Evolutionary conservation across 2,329 filamentous ascomycete species (phyloP).

Genomic region (Neophaeococcomyces aloes): DNA sequence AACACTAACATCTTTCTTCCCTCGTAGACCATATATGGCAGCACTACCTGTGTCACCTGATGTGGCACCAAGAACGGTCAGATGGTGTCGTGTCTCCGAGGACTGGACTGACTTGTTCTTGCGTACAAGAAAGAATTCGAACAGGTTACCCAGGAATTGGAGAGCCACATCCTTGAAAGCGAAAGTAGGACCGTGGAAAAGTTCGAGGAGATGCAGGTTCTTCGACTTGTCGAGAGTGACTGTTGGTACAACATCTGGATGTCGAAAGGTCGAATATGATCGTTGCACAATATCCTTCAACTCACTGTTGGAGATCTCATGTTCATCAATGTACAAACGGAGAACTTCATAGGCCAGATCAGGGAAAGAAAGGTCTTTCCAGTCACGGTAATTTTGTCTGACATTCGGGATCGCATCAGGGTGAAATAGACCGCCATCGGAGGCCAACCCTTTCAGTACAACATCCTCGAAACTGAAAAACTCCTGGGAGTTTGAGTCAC

Average conservation of each 20-base stretch:
- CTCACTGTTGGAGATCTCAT: slow-evolving; percentile 71
- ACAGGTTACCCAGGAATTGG: slow-evolving; percentile 92
- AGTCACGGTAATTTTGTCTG: slow-evolving; percentile 55
- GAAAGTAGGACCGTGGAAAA: slow-evolving; percentile 93
- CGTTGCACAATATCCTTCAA: slow-evolving; percentile 72
- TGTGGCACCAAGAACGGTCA: slow-evolving; percentile 79
- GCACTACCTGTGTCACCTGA: slow-evolving; percentile 83
- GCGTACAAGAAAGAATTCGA: slow-evolving; percentile 38
- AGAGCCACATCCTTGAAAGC: slow-evolving; percentile 93
- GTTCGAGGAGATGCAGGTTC: slow-evolving; percentile 76
- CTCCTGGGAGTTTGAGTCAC: slow-evolving; percentile 11
- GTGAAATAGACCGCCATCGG: slow-evolving; percentile 80
- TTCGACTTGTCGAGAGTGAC: slow-evolving; percentile 60
- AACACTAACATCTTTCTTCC: slow-evolving; percentile 93
- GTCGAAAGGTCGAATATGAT: slow-evolving; percentile 84
- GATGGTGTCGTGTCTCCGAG: slow-evolving; percentile 57
- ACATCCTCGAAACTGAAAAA: slow-evolving; percentile 85
- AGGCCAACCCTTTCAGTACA: slow-evolving; percentile 76
- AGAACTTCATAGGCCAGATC: slow-evolving; percentile 78
- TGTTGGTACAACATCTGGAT: slow-evolving; percentile 65
- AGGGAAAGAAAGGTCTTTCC: slow-evolving; percentile 68
- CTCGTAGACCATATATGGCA: slow-evolving; percentile 86
- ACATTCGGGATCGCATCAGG: slow-evolving; percentile 67
- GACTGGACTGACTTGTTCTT: slow-evolving; percentile 32
- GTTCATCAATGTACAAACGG: slow-evolving; percentile 71